phyloP scores from a whole-genome alignment of 78 protist species.

The Planoprotostelium fungivorum region DNA sequence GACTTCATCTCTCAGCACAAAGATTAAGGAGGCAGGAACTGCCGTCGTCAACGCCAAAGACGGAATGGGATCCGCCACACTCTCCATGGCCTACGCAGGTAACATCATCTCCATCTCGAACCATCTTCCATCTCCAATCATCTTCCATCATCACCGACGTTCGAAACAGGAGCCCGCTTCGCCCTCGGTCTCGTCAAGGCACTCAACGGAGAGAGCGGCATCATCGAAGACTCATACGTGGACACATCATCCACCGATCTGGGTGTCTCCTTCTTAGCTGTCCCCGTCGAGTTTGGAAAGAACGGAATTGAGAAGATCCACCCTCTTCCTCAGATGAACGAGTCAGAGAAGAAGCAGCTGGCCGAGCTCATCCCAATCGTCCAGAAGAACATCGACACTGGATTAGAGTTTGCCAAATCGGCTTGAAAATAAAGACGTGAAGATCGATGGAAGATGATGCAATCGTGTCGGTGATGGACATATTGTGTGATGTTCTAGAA shows the following conservation, averaged over 20 bases:
- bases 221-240: conserved; percentile 68
- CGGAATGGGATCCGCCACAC: conserved; percentile 83
- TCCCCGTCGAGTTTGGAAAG: conserved; percentile 64
- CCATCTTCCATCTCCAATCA: too few species aligned
- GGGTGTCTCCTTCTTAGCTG: conserved; percentile 50
- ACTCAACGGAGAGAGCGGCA: conserved; percentile 44
- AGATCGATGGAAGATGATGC: too few species aligned
- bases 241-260: conserved; percentile 41
- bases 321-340: conserved; percentile 29
- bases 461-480: too few species aligned
- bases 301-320: conserved; percentile 61
- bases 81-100: conserved; percentile 90
- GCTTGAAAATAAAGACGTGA: too few species aligned
- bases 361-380: conserved; percentile 24
- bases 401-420: conserved; percentile 16
- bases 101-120: too few species aligned
- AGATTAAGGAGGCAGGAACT: conserved; percentile 79
- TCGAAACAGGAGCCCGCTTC: conserved; percentile 78
- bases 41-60: conserved; percentile 85
- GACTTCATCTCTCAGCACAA: conserved; percentile 33
- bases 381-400: conserved; percentile 27
- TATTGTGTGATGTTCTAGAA: too few species aligned
- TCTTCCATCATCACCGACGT: too few species aligned
- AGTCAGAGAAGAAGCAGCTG: conserved; percentile 35
- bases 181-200: conserved; percentile 35